Conservation (phyloP, 1,139 yeast species). For the Suhomyces guaymorum region DNA sequence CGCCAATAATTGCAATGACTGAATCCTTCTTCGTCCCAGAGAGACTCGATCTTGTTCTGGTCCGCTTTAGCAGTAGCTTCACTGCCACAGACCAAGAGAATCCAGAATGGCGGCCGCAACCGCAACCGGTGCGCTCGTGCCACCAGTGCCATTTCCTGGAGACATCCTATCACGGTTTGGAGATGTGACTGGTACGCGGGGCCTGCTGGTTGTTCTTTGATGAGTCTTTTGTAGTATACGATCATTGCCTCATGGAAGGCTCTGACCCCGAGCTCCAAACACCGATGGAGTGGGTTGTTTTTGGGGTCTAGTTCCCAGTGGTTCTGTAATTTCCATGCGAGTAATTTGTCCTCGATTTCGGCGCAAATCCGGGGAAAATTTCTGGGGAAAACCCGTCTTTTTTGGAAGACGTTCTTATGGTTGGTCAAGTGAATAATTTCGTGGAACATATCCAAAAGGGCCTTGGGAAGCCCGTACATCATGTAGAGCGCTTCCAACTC, state of each 20-base stretch:
- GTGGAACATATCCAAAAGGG: slow-evolving; percentile 46
- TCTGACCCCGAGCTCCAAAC: slow-evolving; percentile 36
- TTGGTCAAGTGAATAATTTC: slow-evolving; percentile 50
- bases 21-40: slow-evolving; percentile 26
- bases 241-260: slow-evolving; percentile 47
- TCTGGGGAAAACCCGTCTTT: slow-evolving; percentile 49
- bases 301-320: slow-evolving; percentile 39
- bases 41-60: slow-evolving; percentile 31
- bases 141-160: slow-evolving; percentile 31
- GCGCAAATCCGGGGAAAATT: slow-evolving; percentile 58
- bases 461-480: slow-evolving; percentile 50
- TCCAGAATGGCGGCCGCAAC: slow-evolving; percentile 48
- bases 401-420: slow-evolving; percentile 50
- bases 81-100: slow-evolving; percentile 49
- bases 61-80: slow-evolving; percentile 31
- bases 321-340: slow-evolving; percentile 44
- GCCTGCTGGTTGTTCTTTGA: slow-evolving; percentile 39
- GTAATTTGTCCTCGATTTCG: slow-evolving; percentile 51
- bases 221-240: slow-evolving; percentile 47
- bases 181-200: slow-evolving; percentile 4
- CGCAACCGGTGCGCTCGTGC: no score
- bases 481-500: slow-evolving; percentile 32
- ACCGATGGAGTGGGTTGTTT: slow-evolving; percentile 35
- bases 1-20: slow-evolving; percentile 48
- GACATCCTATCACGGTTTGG: slow-evolving; percentile 1